Evolutionary conservation across 257 asterid species (phyloP).

Genomic region (Cinchona pubescens): DNA sequence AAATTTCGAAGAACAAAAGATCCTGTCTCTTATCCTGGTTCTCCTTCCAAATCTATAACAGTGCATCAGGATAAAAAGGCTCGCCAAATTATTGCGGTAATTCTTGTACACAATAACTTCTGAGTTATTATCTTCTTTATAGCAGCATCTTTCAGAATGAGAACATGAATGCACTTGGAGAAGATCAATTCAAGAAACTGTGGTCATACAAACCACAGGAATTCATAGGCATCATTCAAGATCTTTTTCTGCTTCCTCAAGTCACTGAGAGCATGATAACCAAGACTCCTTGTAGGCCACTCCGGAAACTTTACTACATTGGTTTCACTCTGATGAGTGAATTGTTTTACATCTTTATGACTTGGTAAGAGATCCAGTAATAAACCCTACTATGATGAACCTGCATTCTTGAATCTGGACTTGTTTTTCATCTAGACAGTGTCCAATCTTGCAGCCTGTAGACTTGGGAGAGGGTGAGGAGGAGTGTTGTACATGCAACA

Average conservation of each 20-base stretch:
- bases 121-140: neutral
- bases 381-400: neutral
- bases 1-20: neutral
- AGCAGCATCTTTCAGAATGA: neutral
- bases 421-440: slow-evolving; percentile 2
- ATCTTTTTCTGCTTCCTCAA: slow-evolving; percentile 21
- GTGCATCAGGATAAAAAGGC: neutral
- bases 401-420: neutral
- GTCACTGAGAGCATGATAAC: slow-evolving; percentile 5
- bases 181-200: neutral
- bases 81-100: neutral
- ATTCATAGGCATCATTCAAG: slow-evolving; percentile 10
- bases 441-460: slow-evolving; percentile 5
- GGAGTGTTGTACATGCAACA: slow-evolving; percentile 17
- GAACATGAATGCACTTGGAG: neutral
- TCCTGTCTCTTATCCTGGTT: slow-evolving; percentile 3
- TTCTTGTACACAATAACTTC: neutral
- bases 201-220: slow-evolving; percentile 7
- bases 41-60: neutral
- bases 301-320: slow-evolving; percentile 12
- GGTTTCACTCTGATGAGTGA: slow-evolving; percentile 18
- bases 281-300: slow-evolving; percentile 11
- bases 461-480: too few relatives aligned
- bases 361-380: slow-evolving; percentile 9
- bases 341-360: slow-evolving; percentile 15